phyloP scores from a whole-genome alignment of 192 early-diverging fungal species.

The Phlyctochytrium arcticum region DNA sequence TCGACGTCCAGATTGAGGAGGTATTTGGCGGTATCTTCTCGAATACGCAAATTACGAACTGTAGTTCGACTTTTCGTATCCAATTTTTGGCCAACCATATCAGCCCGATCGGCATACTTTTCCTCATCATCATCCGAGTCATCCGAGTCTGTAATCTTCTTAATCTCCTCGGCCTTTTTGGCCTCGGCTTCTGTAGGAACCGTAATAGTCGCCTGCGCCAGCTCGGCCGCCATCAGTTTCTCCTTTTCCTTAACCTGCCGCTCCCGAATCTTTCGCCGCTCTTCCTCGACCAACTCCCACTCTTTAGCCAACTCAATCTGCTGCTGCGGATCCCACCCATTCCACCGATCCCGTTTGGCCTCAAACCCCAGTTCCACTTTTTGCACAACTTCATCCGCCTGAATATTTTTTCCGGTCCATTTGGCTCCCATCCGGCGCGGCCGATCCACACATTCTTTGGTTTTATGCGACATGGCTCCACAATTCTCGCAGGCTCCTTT shows the following conservation, averaged over 20 bases:
- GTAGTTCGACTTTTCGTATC: constrained; percentile 90
- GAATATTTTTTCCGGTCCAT: constrained; percentile 77
- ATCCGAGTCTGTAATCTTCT: constrained; percentile 49
- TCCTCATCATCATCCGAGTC: constrained; percentile 85
- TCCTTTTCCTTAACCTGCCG: constrained; percentile 40
- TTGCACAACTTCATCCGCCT: constrained; percentile 80
- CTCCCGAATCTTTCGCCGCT: constrained; percentile 76
- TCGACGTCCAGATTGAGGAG: constrained; percentile 91
- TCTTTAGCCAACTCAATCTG: constrained; percentile 79
- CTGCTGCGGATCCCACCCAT: constrained; percentile 90
- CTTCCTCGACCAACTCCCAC: constrained; percentile 89
- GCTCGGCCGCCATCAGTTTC: not conserved
- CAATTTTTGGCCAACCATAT: constrained; percentile 79
- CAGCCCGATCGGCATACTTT: constrained; percentile 80
- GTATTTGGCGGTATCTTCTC: constrained; percentile 99
- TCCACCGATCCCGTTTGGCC: constrained; percentile 97
- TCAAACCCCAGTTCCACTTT: constrained; percentile 80
- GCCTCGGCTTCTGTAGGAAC: not conserved
- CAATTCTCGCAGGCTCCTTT: constrained; percentile 98
- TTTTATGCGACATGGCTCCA: constrained; percentile 92
- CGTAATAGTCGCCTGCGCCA: not conserved
- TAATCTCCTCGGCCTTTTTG: not conserved
- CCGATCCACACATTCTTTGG: constrained; percentile 90
- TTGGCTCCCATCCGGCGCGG: constrained; percentile 86
- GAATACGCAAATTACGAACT: constrained; percentile 95